phyloP scores from a whole-genome alignment of 108 stramenopile species.

The Skeletonema menzelii region DNA sequence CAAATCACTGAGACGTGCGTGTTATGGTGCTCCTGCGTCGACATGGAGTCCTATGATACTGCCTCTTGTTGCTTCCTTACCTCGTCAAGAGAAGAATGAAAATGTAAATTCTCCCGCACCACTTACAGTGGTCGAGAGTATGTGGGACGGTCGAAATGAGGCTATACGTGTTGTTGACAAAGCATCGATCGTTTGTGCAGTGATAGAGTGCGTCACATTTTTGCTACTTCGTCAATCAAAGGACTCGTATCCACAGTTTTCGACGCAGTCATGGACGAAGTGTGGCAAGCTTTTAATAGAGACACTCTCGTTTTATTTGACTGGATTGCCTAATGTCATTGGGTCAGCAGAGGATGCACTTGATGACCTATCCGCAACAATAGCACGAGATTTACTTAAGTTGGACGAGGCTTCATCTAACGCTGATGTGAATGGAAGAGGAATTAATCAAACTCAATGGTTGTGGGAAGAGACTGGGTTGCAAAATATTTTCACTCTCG shows the following conservation, averaged over 20 bases:
- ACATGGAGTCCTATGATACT: conserved; percentile 74
- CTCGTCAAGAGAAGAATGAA: conserved; percentile 10
- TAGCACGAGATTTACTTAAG: conserved; percentile 30
- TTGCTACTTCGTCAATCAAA: conserved; percentile 46
- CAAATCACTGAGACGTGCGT: conserved; percentile 68
- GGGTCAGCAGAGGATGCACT: conserved; percentile 16
- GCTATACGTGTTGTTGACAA: conserved; percentile 54
- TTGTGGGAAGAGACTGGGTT: conserved; percentile 36
- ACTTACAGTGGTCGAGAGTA: conserved; percentile 34
- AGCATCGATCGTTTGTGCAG: conserved; percentile 54
- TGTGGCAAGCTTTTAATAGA: conserved; percentile 37
- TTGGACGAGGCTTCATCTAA: conserved; percentile 20
- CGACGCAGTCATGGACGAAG: conserved; percentile 8
- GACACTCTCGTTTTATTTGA: conserved; percentile 27
- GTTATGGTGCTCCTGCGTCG: conserved; percentile 59
- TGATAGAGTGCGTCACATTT: conserved; percentile 71
- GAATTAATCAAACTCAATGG: conserved; percentile 28
- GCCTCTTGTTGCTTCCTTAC: conserved; percentile 66
- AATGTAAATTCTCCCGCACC: conserved; percentile 7
- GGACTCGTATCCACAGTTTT: conserved; percentile 5
- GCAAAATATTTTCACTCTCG: conserved; percentile 10
- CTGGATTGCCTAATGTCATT: conserved; percentile 17
- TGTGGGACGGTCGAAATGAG: conserved; percentile 68
- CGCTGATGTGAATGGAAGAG: conserved; percentile 10
- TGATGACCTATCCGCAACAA: conserved; percentile 32